Conservation (phyloP, 2,329 filamentous ascomycete species). For the Xylariaceae sp. region DNA sequence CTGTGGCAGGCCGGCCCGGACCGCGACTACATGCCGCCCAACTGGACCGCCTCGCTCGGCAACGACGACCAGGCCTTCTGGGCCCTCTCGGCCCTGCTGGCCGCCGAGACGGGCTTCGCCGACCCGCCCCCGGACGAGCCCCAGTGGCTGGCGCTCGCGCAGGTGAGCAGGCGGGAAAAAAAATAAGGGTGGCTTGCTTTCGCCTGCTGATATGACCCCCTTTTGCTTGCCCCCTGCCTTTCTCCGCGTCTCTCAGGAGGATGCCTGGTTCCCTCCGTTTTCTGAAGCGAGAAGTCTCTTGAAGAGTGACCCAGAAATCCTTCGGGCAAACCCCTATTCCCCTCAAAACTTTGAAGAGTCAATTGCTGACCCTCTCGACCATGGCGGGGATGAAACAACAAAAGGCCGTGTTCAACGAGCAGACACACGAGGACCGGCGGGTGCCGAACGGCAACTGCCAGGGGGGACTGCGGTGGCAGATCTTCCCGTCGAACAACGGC, state of each 20-base stretch:
- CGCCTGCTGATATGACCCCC: no score
- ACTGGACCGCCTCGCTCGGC: slow-evolving; percentile 51
- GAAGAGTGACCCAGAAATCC: no score
- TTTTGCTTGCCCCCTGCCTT: no score
- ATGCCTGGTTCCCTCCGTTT: no score
- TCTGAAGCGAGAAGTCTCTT: no score
- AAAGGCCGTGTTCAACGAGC: slow-evolving; percentile 62
- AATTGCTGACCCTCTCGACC: no score
- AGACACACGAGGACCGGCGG: slow-evolving; percentile 55
- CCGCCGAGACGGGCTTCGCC: slow-evolving; percentile 57
- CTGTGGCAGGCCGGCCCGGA: slow-evolving; percentile 50
- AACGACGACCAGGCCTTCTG: slow-evolving; percentile 69
- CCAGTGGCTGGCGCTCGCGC: slow-evolving; percentile 57
- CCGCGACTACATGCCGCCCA: slow-evolving; percentile 51
- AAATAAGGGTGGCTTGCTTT: no score
- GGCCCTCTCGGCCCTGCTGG: slow-evolving; percentile 60
- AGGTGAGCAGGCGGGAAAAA: no score
- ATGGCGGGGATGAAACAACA: no score
- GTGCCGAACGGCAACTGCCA: slow-evolving; percentile 45
- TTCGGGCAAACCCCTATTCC: no score
- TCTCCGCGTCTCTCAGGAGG: no score
- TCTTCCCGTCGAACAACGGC: slow-evolving; percentile 64
- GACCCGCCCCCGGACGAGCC: slow-evolving; percentile 46
- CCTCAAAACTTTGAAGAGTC: no score
- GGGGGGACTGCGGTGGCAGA: slow-evolving; percentile 72